Percentiles rank a stretch among this genome's conserved stretches.
Conservation (phyloP, 179 eudicot genomes). For the Pouteria campechiana region DNA sequence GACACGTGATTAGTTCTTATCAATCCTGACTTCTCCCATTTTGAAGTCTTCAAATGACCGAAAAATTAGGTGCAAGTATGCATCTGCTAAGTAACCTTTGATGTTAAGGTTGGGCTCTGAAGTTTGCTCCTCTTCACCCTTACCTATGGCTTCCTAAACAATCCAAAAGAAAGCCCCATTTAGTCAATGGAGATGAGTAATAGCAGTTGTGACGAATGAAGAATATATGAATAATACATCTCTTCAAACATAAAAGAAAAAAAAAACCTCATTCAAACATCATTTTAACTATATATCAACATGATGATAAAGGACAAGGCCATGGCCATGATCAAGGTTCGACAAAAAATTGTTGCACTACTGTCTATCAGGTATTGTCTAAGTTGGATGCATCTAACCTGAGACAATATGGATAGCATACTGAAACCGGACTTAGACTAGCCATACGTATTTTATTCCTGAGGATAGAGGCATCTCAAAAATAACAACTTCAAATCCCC, state of each 20-base stretch:
- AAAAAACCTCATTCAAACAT: background rate
- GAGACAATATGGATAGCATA: too few species aligned
- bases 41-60: slow-evolving; percentile 67
- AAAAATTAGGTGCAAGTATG: slow-evolving; percentile 88
- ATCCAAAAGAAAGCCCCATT: background rate
- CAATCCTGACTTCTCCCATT: slow-evolving; percentile 42
- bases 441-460: too few species aligned
- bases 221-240: background rate
- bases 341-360: background rate
- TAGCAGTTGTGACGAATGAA: too few species aligned
- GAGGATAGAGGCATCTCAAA: too few species aligned
- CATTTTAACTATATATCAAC: background rate
- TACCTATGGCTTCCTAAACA: slow-evolving; percentile 77
- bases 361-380: background rate
- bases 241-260: background rate
- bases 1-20: slow-evolving; percentile 24
- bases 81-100: slow-evolving; percentile 51
- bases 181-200: too few species aligned
- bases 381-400: background rate
- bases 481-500: too few species aligned
- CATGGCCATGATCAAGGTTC: background rate
- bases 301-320: background rate
- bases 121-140: slow-evolving; percentile 50
- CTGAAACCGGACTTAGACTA: too few species aligned
- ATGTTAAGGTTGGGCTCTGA: slow-evolving; percentile 39